phyloP scores from a whole-genome alignment of 2,329 filamentous ascomycete species.

The Aspergillus neotritici region DNA sequence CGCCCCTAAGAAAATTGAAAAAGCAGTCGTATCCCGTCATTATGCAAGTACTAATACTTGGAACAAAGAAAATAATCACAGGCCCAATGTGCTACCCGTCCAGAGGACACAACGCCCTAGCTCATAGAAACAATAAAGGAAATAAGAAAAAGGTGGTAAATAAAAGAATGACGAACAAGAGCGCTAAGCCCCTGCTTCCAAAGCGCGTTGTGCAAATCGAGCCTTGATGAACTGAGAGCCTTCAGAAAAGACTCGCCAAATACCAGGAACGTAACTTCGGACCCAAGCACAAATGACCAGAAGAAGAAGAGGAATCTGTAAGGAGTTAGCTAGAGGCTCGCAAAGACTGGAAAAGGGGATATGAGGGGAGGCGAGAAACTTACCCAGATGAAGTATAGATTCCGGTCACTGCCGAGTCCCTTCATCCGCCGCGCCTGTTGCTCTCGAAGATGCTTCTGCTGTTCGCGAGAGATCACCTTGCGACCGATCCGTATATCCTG shows the following conservation, averaged over 20 bases:
- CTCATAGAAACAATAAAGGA: constrained; percentile 19
- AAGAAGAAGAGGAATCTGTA: constrained; percentile 43
- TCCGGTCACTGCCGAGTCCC: constrained; percentile 45
- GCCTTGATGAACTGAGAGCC: constrained; percentile 36
- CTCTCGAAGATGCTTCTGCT: constrained; percentile 43
- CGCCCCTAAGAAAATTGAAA: constrained; percentile 4
- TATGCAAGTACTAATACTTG: constrained; percentile 18
- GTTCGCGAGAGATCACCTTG: constrained; percentile 40
- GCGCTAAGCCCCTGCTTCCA: constrained; percentile 28
- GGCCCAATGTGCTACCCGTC: constrained; percentile 12
- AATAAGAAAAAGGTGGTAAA: constrained; percentile 12
- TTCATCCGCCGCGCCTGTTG: constrained; percentile 46
- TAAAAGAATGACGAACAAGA: constrained; percentile 4
- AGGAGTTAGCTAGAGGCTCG: constrained; percentile 16
- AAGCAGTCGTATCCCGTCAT: constrained; percentile 31
- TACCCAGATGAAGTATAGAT: constrained; percentile 52
- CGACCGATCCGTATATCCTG: constrained; percentile 40
- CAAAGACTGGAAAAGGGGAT: background rate
- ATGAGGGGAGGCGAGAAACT: constrained; percentile 16
- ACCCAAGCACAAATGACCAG: constrained; percentile 43
- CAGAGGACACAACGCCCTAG: constrained; percentile 19
- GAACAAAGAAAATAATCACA: constrained; percentile 13
- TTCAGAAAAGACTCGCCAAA: constrained; percentile 36
- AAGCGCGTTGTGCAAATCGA: constrained; percentile 30
- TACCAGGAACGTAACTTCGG: constrained; percentile 39